Percentiles rank a stretch among this genome's conserved stretches.
These are phyloP conservation scores for Filosporella fistucella DNA, from an alignment of 495 filamentous ascomycete genomes.

Conservation along the genomic window DNA sequence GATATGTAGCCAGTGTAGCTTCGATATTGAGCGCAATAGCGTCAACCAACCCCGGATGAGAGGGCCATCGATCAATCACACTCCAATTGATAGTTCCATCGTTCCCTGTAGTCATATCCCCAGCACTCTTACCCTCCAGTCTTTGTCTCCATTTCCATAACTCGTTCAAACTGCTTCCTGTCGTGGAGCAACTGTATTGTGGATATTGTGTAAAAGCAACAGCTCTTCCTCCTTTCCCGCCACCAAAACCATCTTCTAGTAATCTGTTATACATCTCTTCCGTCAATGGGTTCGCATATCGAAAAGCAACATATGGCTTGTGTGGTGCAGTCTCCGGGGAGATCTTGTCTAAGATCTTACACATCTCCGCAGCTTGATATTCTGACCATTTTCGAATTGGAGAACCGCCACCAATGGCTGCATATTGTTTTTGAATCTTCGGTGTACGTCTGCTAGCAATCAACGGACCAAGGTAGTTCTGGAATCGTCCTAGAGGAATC, in stretches of 20 bases:
- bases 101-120: slow-evolving; percentile 31
- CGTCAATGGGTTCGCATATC: slow-evolving; percentile 90
- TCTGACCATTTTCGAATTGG: slow-evolving; percentile 98
- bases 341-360: slow-evolving; percentile 85
- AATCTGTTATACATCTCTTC: slow-evolving; percentile 85
- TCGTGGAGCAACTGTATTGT: slow-evolving; percentile 98
- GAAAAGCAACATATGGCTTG: slow-evolving; percentile 98
- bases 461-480: slow-evolving; percentile 83
- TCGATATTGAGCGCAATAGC: slow-evolving; percentile 91
- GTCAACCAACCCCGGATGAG: slow-evolving; percentile 83
- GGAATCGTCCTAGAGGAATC: slow-evolving; percentile 91
- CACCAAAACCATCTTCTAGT: slow-evolving; percentile 83
- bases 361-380: slow-evolving; percentile 88
- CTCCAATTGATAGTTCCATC: slow-evolving; percentile 85
- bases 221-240: slow-evolving; percentile 80
- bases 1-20: slow-evolving; percentile 74
- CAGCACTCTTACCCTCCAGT: slow-evolving; percentile 66
- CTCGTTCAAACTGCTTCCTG: slow-evolving; percentile 93
- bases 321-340: slow-evolving; percentile 93
- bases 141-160: slow-evolving; percentile 93
- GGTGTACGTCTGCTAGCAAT: slow-evolving; percentile 85
- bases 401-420: slow-evolving; percentile 91
- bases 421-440: slow-evolving; percentile 93
- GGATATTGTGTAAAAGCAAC: slow-evolving; percentile 99
- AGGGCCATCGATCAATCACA: slow-evolving; percentile 97